Evolutionary conservation across 1,139 yeast species (phyloP).

Genomic region (Chernovozyma aurita): DNA sequence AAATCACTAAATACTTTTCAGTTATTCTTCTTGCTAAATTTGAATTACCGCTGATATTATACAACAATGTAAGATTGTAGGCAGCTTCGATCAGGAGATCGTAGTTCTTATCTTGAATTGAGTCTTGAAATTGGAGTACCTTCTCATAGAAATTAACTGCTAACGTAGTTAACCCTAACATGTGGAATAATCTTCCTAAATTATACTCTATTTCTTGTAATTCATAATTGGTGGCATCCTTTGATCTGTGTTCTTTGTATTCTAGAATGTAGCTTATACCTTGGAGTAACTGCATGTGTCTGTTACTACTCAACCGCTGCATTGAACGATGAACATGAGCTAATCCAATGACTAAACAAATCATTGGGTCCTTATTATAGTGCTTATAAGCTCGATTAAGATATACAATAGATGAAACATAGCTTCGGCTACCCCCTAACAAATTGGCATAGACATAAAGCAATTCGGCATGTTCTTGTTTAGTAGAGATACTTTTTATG

Average conservation of each 20-base stretch:
- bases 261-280: constrained; percentile 77
- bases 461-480: constrained; percentile 61
- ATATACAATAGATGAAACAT: constrained; percentile 72
- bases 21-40: constrained; percentile 58
- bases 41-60: constrained; percentile 70
- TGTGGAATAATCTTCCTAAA: constrained; percentile 79
- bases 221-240: constrained; percentile 45
- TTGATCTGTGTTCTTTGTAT: constrained; percentile 47
- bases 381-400: constrained; percentile 58
- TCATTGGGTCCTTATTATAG: constrained; percentile 71
- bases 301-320: constrained; percentile 81
- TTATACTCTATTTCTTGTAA: constrained; percentile 80
- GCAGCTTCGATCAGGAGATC: constrained; percentile 78
- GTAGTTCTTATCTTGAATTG: constrained; percentile 29
- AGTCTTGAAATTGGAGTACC: constrained; percentile 44
- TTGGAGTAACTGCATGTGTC: constrained; percentile 84
- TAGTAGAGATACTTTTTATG: constrained; percentile 35
- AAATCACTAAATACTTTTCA: constrained; percentile 49
- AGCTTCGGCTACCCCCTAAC: constrained; percentile 78
- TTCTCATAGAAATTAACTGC: constrained; percentile 71
- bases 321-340: constrained; percentile 88
- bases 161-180: constrained; percentile 66
- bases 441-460: constrained; percentile 75
- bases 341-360: constrained; percentile 69
- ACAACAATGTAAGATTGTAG: constrained; percentile 73